Conservation (phyloP, 73 alveolate genomes). For the Tetrahymena malaccensis region DNA sequence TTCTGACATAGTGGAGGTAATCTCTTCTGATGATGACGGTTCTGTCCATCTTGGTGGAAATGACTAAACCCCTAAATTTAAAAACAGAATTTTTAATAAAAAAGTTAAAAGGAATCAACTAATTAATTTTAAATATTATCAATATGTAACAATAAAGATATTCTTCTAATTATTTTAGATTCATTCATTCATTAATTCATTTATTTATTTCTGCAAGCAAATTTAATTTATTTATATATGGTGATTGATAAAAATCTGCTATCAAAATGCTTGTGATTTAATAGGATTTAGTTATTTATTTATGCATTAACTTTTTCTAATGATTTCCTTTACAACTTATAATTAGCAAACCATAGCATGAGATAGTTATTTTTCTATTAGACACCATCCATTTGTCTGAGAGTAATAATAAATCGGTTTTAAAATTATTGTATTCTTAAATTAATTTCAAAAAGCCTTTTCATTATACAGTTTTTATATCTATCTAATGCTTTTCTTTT, state of each 20-base stretch:
- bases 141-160: not conserved
- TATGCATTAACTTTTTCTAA: not conserved
- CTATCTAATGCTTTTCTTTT: not conserved
- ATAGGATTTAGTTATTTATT: no score
- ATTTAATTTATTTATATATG: no score
- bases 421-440: not conserved
- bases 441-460: not conserved
- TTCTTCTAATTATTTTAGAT: not conserved
- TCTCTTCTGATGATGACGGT: constrained; percentile 97
- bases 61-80: constrained; percentile 80
- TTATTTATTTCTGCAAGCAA: not conserved
- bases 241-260: not conserved
- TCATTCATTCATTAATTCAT: no score
- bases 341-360: no score
- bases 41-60: constrained; percentile 96
- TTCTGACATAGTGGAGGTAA: constrained; percentile 96
- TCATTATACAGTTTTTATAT: not conserved
- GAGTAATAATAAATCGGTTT: not conserved
- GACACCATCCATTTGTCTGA: not conserved
- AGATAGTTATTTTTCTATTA: not conserved
- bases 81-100: constrained; percentile 2
- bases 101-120: no score
- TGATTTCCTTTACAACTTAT: not conserved
- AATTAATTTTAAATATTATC: no score
- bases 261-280: not conserved